Percentiles rank a stretch among this genome's conserved stretches.
These are phyloP conservation scores for Brassica rapa DNA, from an alignment of 345 rosid species.

Conservation along the genomic window DNA sequence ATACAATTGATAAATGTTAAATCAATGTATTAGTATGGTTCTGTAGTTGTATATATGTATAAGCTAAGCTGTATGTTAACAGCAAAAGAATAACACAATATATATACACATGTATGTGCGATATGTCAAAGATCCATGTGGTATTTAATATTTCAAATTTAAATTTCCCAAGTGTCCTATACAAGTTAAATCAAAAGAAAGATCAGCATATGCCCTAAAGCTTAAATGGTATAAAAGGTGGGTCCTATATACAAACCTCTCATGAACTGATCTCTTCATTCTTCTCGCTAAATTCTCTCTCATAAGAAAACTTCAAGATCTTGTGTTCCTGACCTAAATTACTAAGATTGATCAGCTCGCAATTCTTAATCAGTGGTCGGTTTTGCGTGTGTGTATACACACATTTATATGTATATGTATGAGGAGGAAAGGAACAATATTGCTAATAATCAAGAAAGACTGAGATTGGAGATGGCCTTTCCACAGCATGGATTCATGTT, in stretches of 20 bases:
- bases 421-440: conserved; percentile 33
- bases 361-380: neutral
- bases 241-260: conserved; percentile 37
- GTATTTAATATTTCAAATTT: conserved; percentile 2
- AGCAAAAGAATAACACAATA: conserved; percentile 17
- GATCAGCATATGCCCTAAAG: conserved; percentile 35
- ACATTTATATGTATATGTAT: conserved; percentile 27
- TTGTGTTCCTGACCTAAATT: neutral
- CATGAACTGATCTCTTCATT: conserved; percentile 7
- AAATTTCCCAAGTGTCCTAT: conserved; percentile 23
- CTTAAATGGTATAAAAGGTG: conserved; percentile 39
- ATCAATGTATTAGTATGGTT: conserved; percentile 27
- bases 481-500: conserved; percentile 74
- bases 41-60: conserved; percentile 29
- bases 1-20: neutral
- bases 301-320: conserved; percentile 22
- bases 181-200: conserved; percentile 26
- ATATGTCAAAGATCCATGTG: conserved; percentile 36
- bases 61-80: conserved; percentile 24
- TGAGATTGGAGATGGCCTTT: conserved; percentile 61
- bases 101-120: neutral
- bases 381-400: neutral
- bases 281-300: conserved; percentile 6
- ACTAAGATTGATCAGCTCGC: neutral
- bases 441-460: conserved; percentile 31